A percentile compares a stretch with the other conserved stretches of the same genome.
These are phyloP conservation scores for Fraxinus platypoda DNA, from an alignment of 305 asterid species.

Conservation along the genomic window DNA sequence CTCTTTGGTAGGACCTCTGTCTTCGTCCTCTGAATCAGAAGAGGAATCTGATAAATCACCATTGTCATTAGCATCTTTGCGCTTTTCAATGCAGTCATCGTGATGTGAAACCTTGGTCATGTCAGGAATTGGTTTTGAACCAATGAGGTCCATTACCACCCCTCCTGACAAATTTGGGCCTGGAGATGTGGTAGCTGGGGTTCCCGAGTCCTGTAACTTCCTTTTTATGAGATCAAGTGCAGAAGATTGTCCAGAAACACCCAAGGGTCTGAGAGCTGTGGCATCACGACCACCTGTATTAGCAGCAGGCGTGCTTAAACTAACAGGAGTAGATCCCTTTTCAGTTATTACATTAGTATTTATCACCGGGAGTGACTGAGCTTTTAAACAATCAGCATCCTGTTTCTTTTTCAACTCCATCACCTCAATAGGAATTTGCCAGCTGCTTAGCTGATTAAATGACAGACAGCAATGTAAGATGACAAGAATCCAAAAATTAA, in stretches of 20 bases:
- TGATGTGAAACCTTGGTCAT: slow-evolving; percentile 46
- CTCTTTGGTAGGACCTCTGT: slow-evolving; percentile 84
- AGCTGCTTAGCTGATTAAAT: slow-evolving; percentile 80
- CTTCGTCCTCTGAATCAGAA: slow-evolving; percentile 93
- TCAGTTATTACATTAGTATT: slow-evolving; percentile 49
- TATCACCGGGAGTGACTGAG: slow-evolving; percentile 48
- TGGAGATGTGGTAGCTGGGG: slow-evolving; percentile 62
- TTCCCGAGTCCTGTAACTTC: slow-evolving; percentile 93
- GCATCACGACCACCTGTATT: slow-evolving; percentile 98
- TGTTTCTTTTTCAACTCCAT: slow-evolving; percentile 73
- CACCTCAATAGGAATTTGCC: slow-evolving; percentile 93
- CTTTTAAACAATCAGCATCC: slow-evolving; percentile 61
- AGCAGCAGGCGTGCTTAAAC: slow-evolving; percentile 88
- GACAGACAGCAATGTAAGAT: slow-evolving; percentile 17
- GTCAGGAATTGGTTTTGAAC: slow-evolving; percentile 55
- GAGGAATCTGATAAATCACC: slow-evolving; percentile 75
- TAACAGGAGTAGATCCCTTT: slow-evolving; percentile 61
- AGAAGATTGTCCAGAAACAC: slow-evolving; percentile 59
- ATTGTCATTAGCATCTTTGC: slow-evolving; percentile 60
- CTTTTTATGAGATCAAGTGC: slow-evolving; percentile 95
- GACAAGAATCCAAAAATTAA: slow-evolving; percentile 17
- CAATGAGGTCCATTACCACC: slow-evolving; percentile 57
- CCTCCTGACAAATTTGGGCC: slow-evolving; percentile 51
- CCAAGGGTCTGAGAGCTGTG: slow-evolving; percentile 52
- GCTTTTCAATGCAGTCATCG: slow-evolving; percentile 67